phyloP scores from a whole-genome alignment of 306 rosid genomes.

The Malus sylvestris region DNA sequence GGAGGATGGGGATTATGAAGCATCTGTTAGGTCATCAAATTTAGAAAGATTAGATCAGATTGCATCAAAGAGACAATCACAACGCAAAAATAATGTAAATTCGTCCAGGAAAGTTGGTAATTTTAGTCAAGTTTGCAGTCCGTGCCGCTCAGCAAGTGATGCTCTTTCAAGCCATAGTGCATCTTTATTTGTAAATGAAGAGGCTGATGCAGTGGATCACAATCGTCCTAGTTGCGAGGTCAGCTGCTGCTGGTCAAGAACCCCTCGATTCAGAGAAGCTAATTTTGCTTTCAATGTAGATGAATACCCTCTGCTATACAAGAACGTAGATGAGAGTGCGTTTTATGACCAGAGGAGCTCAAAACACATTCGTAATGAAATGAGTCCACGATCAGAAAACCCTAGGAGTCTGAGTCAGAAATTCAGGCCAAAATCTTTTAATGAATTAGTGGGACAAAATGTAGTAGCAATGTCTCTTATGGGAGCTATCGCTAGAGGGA shows the following conservation, averaged over 20 bases:
- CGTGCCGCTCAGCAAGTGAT: conserved; percentile 37
- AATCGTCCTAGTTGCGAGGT: conserved; percentile 47
- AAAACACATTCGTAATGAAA: conserved; percentile 31
- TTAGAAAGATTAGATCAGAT: conserved; percentile 32
- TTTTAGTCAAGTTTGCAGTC: conserved; percentile 35
- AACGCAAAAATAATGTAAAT: conserved; percentile 21
- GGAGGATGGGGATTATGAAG: conserved; percentile 36
- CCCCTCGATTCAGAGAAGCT: conserved; percentile 57
- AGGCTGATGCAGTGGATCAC: conserved; percentile 31
- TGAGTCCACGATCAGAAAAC: conserved; percentile 37
- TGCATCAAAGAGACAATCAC: conserved; percentile 14
- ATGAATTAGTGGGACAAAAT: conserved; percentile 78
- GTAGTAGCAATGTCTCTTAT: conserved; percentile 66
- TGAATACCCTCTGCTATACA: conserved; percentile 44
- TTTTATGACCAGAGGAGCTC: conserved; percentile 25
- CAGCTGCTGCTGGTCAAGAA: conserved; percentile 61
- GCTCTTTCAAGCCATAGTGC: conserved; percentile 26
- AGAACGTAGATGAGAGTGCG: conserved; percentile 27
- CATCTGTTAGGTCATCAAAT: conserved; percentile 14
- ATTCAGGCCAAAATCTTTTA: conserved; percentile 64
- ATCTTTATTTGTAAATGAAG: conserved; percentile 26
- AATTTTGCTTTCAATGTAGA: conserved; percentile 32
- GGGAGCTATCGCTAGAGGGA: conserved; percentile 63
- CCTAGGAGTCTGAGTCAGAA: conserved; percentile 66
- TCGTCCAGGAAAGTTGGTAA: conserved; percentile 28